Evolutionary conservation across 306 rosid species (phyloP).

Genomic region (Lupinus albus): DNA sequence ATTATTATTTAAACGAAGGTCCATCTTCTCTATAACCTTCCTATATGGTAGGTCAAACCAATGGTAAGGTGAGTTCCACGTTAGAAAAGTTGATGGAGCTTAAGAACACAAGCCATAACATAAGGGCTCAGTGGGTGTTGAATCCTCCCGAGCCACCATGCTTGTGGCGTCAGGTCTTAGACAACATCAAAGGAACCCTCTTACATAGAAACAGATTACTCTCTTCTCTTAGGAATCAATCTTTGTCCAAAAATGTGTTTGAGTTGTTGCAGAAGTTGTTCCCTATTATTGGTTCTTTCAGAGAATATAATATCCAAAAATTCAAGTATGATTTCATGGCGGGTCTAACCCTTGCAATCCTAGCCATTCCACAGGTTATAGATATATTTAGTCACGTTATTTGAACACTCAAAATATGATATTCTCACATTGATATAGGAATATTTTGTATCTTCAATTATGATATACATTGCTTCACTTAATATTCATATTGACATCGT

Average conservation of each 20-base stretch:
- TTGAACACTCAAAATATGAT: neutral
- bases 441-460: too few species aligned
- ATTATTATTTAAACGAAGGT: too few species aligned
- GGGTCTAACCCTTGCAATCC: constrained; percentile 73
- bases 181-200: constrained; percentile 34
- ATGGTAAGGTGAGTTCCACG: neutral
- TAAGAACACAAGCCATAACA: constrained; percentile 41
- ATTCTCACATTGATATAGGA: too few species aligned
- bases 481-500: too few species aligned
- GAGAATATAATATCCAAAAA: constrained; percentile 44
- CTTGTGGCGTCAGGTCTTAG: constrained; percentile 42
- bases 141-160: constrained; percentile 69
- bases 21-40: neutral
- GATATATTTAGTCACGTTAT: neutral
- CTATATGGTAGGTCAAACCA: constrained; percentile 26
- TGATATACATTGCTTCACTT: too few species aligned
- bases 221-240: constrained; percentile 42
- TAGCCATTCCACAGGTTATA: constrained; percentile 78
- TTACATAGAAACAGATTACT: constrained; percentile 34
- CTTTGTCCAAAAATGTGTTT: constrained; percentile 21
- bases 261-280: constrained; percentile 42
- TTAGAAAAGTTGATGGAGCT: constrained; percentile 36
- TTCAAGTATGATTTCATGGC: constrained; percentile 64
- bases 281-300: constrained; percentile 57
- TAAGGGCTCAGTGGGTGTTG: constrained; percentile 55